These are phyloP conservation scores for Curvularia lunata DNA, from an alignment of 2,329 filamentous ascomycete species.

Conservation along the genomic window DNA sequence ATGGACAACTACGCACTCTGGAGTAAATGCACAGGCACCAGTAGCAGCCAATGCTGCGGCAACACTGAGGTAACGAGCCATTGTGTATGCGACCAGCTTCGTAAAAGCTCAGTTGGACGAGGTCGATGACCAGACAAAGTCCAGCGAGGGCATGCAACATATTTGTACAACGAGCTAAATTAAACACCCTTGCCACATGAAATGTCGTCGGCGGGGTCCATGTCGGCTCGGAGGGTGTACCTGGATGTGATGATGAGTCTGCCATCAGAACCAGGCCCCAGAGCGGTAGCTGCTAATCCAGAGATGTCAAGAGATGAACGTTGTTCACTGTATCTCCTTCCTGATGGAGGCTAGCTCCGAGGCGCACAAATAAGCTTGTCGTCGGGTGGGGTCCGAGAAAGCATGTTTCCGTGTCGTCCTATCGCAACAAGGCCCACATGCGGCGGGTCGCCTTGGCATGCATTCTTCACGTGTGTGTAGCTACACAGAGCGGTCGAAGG, in stretches of 20 bases:
- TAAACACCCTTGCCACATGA: conserved; percentile 7
- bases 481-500: conserved; percentile 13
- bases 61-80: conserved; percentile 45
- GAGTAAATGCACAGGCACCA: conserved; percentile 43
- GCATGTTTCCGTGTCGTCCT: conserved; percentile 28
- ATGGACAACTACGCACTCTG: conserved; percentile 35
- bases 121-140: conserved; percentile 27
- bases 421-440: conserved; percentile 27
- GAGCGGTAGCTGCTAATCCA: conserved; percentile 16
- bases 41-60: conserved; percentile 44
- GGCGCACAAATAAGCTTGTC: conserved; percentile 33
- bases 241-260: conserved; percentile 17
- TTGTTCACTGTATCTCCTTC: conserved; percentile 28
- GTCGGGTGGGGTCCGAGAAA: conserved; percentile 29
- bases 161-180: conserved; percentile 30
- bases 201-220: conserved; percentile 20
- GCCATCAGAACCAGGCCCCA: conserved; percentile 24
- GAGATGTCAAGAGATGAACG: conserved; percentile 16
- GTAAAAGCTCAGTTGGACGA: conserved; percentile 35
- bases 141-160: conserved; percentile 26
- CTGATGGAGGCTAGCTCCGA: conserved; percentile 24
- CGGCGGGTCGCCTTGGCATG: conserved; percentile 29
- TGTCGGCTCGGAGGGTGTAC: conserved; percentile 24
- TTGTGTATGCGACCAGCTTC: conserved; percentile 38
- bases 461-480: conserved; percentile 6